Percentiles rank a stretch among this genome's conserved stretches.
Conservation (phyloP, 495 filamentous ascomycete genomes). For the Neurospora sp. region DNA sequence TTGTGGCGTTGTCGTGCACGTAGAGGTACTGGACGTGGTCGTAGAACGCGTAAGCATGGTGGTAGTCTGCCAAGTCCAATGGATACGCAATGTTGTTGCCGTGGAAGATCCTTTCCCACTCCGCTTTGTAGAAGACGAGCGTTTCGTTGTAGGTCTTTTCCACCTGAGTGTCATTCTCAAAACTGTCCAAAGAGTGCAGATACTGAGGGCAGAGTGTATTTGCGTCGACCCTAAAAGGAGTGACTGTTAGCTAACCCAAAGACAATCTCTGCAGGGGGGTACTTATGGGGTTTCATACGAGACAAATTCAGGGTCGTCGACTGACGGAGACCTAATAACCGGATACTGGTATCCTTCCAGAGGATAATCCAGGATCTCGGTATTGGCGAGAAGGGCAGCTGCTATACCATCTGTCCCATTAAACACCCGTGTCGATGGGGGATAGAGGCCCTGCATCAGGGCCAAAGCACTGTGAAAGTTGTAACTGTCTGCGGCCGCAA, state of each 20-base stretch:
- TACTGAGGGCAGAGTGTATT: constrained; percentile 22
- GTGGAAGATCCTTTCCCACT: constrained; percentile 22
- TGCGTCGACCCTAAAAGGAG: constrained; percentile 21
- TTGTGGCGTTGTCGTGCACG: constrained; percentile 22
- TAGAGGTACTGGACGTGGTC: constrained; percentile 32
- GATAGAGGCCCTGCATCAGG: constrained; percentile 36
- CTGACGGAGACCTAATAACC: constrained; percentile 18
- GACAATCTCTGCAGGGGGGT: too few relatives aligned
- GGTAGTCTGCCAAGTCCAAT: constrained; percentile 20
- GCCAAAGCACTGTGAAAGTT: constrained; percentile 25
- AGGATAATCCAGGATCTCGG: constrained; percentile 25
- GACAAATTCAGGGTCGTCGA: constrained; percentile 23
- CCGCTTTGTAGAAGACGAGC: constrained; percentile 22
- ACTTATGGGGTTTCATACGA: constrained; percentile 13
- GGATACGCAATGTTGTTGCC: constrained; percentile 12
- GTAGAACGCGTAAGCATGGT: constrained; percentile 33
- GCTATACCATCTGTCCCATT: constrained; percentile 20
- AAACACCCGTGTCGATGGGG: constrained; percentile 21
- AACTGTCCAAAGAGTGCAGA: constrained; percentile 14
- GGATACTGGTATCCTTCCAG: constrained; percentile 35
- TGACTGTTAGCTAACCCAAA: neutral
- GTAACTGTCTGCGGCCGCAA: constrained; percentile 24
- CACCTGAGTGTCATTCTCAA: constrained; percentile 11
- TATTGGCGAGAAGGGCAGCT: constrained; percentile 20
- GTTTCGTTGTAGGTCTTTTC: constrained; percentile 17